Evolutionary conservation across 805 yeast species (phyloP).

Genomic region (Kuraishia capsulata): DNA sequence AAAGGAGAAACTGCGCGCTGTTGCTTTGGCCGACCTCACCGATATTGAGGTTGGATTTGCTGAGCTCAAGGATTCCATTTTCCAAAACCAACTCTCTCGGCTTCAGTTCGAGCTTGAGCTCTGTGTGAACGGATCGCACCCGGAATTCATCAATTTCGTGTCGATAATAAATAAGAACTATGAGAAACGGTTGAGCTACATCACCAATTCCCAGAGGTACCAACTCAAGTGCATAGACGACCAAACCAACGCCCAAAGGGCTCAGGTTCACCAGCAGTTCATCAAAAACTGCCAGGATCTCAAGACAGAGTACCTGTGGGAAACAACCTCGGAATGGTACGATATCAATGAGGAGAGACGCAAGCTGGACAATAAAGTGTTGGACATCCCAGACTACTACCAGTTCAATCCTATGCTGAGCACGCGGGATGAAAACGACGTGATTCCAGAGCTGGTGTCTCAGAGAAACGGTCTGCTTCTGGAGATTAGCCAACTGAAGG

Average conservation of each 20-base stretch:
- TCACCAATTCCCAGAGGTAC: constrained; percentile 40
- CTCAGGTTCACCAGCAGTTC: constrained; percentile 77
- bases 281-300: constrained; percentile 58
- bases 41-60: constrained; percentile 85
- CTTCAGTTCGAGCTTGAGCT: constrained; percentile 77
- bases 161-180: constrained; percentile 64
- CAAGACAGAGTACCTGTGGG: constrained; percentile 53
- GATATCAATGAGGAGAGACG: constrained; percentile 84
- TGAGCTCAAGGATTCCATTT: constrained; percentile 69
- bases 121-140: constrained; percentile 86
- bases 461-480: constrained; percentile 58
- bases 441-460: constrained; percentile 39
- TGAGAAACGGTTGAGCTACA: constrained; percentile 47
- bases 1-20: constrained; percentile 36
- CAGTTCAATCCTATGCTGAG: constrained; percentile 19
- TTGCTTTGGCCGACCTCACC: constrained; percentile 66
- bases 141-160: constrained; percentile 70
- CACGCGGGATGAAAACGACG: constrained; percentile 11
- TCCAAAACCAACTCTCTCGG: constrained; percentile 71
- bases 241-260: constrained; percentile 74
- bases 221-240: constrained; percentile 67
- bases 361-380: constrained; percentile 59
- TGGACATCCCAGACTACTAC: constrained; percentile 38
- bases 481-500: constrained; percentile 64
- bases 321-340: constrained; percentile 85